Evolutionary conservation across 441 rosid genomes (phyloP), one percentile per base, ranked within the genome.

Genomic region (Bruguiera hainesii): DNA sequence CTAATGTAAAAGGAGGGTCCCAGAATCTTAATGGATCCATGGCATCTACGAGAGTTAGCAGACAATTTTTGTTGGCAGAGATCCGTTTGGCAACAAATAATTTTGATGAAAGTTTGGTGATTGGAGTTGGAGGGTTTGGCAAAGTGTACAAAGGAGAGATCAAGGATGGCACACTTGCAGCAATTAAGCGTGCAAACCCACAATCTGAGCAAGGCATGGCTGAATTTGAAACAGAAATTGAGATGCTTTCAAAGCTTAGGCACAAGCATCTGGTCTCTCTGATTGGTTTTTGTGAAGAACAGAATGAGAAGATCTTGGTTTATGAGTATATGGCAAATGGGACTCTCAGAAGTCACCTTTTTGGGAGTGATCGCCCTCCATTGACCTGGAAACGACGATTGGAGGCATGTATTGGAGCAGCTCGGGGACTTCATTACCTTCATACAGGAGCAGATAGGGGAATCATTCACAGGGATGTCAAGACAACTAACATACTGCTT

Each of bases 281-380:
- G 84, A 83, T 93, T 50, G 98, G 97, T 9, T 93, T 88, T 79
- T 93, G 96, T 11, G 93, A 93, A 59, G 93, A 90, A 61, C 83
- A 90, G 21, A 82, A 71, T 56, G 98, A 93, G 80, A 90, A 90
- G 98, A 93, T 93, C 69, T 75, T 93, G 84, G 96, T 93, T 60
- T 93, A 93, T 55, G 97, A 93, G 71, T 93, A 82, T 65, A 90
- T 93, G 98, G 92, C 84, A 33, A 90, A 93, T 20, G 94, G 92
- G 31, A 88, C 96, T 57, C 83, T 87, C 23, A 80, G 97, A 69
- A 85, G 90, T 60, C 98, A 90, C 83, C 87, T 88, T 6, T 93
- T 87, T 39, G 97, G 96, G n/a, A 67, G 80, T 26, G 80, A 79
- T 74, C 82, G 84, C 33, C 92, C 92, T 61, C 89, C 86, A 0